Conservation (phyloP, 2,329 filamentous ascomycete genomes). For the Aspergillus texensis region DNA sequence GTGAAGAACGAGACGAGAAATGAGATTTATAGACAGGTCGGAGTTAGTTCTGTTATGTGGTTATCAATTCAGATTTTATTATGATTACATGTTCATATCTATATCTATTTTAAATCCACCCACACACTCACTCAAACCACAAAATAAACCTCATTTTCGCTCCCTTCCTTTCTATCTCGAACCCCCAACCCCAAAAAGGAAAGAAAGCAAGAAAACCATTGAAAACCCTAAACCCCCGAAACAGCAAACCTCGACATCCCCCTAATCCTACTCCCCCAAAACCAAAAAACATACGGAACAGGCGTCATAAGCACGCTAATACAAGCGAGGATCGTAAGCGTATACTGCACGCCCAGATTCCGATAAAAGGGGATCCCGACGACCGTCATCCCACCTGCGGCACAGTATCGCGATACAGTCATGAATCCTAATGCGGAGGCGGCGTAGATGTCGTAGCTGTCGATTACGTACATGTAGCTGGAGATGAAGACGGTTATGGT, state of each 20-base stretch:
- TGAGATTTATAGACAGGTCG: not conserved
- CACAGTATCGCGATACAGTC: constrained; percentile 46
- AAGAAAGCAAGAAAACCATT: not conserved
- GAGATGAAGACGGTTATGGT: constrained; percentile 55
- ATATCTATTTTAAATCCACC: not conserved
- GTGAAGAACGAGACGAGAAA: not conserved
- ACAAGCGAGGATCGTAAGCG: constrained; percentile 45
- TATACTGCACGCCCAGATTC: constrained; percentile 47
- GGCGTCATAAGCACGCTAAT: constrained; percentile 45
- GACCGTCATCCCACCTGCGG: constrained; percentile 43
- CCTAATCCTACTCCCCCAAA: constrained; percentile 25
- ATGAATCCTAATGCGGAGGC: constrained; percentile 52
- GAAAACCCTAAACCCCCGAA: not conserved
- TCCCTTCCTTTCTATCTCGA: not conserved
- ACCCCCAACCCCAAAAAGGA: too few relatives aligned
- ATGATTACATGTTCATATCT: too few relatives aligned
- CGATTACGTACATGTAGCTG: constrained; percentile 61
- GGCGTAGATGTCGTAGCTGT: constrained; percentile 57
- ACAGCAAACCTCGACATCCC: constrained; percentile 11
- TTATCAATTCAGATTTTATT: too few relatives aligned
- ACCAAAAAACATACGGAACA: constrained; percentile 43
- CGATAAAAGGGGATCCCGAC: constrained; percentile 43
- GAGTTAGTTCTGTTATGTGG: not conserved
- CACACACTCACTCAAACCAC: too few relatives aligned
- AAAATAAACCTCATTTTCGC: too few relatives aligned